Conservation (phyloP, 2,329 filamentous ascomycete genomes). For the Cladophialophora chaetospira region DNA sequence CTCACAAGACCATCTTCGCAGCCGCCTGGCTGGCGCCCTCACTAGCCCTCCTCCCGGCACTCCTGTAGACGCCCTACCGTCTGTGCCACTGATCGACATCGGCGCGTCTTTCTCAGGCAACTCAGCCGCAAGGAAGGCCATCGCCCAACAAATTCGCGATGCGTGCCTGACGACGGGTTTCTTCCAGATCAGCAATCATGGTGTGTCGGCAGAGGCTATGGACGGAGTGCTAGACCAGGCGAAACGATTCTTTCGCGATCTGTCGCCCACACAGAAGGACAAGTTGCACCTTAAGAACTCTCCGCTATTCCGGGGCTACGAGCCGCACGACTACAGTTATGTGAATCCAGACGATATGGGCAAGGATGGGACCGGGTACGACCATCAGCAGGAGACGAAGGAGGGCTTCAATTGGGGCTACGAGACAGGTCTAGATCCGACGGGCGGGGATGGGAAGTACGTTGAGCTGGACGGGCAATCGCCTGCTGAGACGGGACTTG, state of each 20-base stretch:
- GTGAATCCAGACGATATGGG: constrained; percentile 31
- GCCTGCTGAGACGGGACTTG: constrained; percentile 9
- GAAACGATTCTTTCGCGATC: constrained; percentile 49
- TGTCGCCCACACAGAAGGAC: constrained; percentile 31
- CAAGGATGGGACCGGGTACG: neutral
- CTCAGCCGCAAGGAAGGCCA: constrained; percentile 12
- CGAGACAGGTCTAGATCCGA: constrained; percentile 30
- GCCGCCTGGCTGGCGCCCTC: constrained; percentile 28
- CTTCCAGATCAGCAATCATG: constrained; percentile 58
- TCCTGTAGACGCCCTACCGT: constrained; percentile 19
- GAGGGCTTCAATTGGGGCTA: constrained; percentile 36
- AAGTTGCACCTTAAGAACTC: constrained; percentile 43
- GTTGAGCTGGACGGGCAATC: constrained; percentile 31
- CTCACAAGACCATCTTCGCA: constrained; percentile 25
- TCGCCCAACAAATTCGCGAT: constrained; percentile 44
- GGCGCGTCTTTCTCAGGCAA: constrained; percentile 24
- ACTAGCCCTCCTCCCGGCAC: constrained; percentile 19
- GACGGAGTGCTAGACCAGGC: constrained; percentile 46
- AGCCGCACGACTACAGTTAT: constrained; percentile 28
- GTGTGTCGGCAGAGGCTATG: constrained; percentile 46
- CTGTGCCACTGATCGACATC: constrained; percentile 33
- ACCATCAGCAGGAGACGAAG: constrained; percentile 28
- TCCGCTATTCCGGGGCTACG: constrained; percentile 35
- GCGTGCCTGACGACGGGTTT: constrained; percentile 55
- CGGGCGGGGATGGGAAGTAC: constrained; percentile 27